Evolutionary conservation across 352 stramenopile species (phyloP).

Genomic region (Phytophthora lateralis): DNA sequence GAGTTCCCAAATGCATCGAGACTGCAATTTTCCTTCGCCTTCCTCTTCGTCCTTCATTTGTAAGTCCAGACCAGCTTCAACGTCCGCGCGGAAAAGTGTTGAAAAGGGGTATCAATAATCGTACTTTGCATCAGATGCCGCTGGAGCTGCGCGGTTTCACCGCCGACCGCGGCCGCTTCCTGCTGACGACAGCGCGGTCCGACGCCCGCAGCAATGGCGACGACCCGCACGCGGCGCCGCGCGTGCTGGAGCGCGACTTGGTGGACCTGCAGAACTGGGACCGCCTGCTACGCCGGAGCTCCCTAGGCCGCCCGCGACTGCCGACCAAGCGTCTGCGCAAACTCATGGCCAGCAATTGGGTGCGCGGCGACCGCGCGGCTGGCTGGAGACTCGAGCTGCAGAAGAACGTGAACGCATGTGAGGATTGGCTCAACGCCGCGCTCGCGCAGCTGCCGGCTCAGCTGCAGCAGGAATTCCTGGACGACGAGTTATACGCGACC

Average conservation of each 20-base stretch:
- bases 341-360: slow-evolving; percentile 58
- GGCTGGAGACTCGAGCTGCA: slow-evolving; percentile 66
- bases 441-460: slow-evolving; percentile 34
- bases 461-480: slow-evolving; percentile 48
- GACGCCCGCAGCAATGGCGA: slow-evolving; percentile 6
- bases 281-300: slow-evolving; percentile 27
- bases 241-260: slow-evolving; percentile 41
- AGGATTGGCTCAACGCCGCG: slow-evolving; percentile 59
- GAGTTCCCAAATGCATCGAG: too few species aligned
- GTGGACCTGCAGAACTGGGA: slow-evolving; percentile 56
- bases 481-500: slow-evolving; percentile 52
- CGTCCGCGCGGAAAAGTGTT: background rate
- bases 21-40: too few species aligned
- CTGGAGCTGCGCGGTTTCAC: slow-evolving; percentile 49
- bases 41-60: background rate
- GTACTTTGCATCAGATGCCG: slow-evolving; percentile 2
- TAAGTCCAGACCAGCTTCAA: background rate
- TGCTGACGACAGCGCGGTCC: slow-evolving; percentile 22
- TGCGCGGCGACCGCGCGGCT: slow-evolving; percentile 36
- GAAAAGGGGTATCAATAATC: background rate
- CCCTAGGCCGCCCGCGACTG: slow-evolving; percentile 35
- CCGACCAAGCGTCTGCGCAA: slow-evolving; percentile 64
- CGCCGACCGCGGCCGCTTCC: slow-evolving; percentile 33
- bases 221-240: background rate
- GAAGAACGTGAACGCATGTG: slow-evolving; percentile 62